These are phyloP conservation scores for Wickerhamomyces kurtzmanii DNA, from an alignment of 805 yeast genomes.

Conservation along the genomic window DNA sequence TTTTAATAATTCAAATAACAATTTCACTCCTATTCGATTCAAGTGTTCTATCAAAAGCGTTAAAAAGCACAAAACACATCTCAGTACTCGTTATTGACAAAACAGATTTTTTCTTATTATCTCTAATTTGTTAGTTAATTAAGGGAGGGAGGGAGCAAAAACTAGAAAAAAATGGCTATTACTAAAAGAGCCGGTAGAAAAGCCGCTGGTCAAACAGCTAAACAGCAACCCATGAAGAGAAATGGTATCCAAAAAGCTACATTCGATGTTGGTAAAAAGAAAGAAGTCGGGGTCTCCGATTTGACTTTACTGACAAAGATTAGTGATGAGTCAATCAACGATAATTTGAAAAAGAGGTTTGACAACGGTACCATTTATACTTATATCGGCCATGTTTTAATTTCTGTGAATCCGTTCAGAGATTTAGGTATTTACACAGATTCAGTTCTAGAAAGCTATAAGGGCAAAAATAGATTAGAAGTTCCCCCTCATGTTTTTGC, in stretches of 20 bases:
- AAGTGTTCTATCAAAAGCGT: too few species aligned
- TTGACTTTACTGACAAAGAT: constrained; percentile 81
- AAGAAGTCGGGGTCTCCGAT: constrained; percentile 98
- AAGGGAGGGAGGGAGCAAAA: too few species aligned
- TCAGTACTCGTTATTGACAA: too few species aligned
- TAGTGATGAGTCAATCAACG: constrained; percentile 87
- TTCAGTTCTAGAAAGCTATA: constrained; percentile 62
- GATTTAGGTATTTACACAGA: constrained; percentile 94
- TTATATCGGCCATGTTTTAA: constrained; percentile 87
- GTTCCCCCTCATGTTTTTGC: constrained; percentile 98
- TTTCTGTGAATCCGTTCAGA: constrained; percentile 92
- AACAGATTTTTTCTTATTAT: too few species aligned
- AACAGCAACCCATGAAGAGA: constrained; percentile 45
- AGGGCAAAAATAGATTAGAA: constrained; percentile 89
- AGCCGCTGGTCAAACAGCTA: constrained; percentile 39
- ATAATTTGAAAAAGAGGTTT: constrained; percentile 82
- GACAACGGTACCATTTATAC: constrained; percentile 86
- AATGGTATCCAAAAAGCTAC: constrained; percentile 76
- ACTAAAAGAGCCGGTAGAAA: constrained; percentile 67
- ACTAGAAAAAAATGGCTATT: constrained; percentile 79
- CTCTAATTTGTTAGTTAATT: too few species aligned
- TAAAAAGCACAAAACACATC: too few species aligned
- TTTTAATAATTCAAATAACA: too few species aligned
- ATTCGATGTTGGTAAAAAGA: constrained; percentile 78
- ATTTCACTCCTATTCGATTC: too few species aligned